Base-by-base conservation (phyloP, 2,329 filamentous ascomycete species). In the Lasiodiplodia theobromae region DNA sequence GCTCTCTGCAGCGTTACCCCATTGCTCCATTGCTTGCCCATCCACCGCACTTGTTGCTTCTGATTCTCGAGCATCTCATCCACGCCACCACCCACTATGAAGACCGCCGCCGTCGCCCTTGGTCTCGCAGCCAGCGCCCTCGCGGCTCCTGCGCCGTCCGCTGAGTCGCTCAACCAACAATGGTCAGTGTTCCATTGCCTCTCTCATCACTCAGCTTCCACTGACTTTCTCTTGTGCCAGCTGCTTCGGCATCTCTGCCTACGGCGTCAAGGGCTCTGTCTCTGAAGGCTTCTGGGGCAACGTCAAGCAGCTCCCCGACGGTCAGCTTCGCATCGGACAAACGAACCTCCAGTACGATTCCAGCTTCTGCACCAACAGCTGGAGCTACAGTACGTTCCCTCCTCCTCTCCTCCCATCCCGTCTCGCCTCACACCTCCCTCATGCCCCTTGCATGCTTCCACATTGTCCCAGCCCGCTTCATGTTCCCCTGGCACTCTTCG, bases 21-120 rank as follows among this genome's bases (percentile, higher is more conserved):
- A n/a, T 66, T 66, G 63, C 51, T 66, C 51, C 63, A 47, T 56
- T 66, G 63, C 63, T 56, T 64, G 28, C 12, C 60, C 60, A 38
- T 64, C 47, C 60, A 47, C 16, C 60, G 23, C 31, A 52, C 60
- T 63, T 63, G 58, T 63, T 47, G 47, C 23, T 28, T 28, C 53
- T 44, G 18, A 16, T 47, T 14, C 21, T 28, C 12, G 4, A 65
- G 40, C 62, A 54, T 54, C 34, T 28, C n/a, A 66, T 38, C 38
- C 53, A n/a, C 51, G n/a, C 25, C 38, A 37, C 53, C 21, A n/a
- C 31, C 31, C 53, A 51, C 38, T 18, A 68, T 68, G 66, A 53
- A 47, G 66, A n/a, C 56, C 34, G 54, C 56, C 47, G 21, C 18
- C 21, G 44, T 44, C 57, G 56, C 40, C 47, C 10, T 63, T 25